Percentiles rank a stretch among this genome's conserved stretches.
phyloP scores from a whole-genome alignment of 352 stramenopile species.

The Discostella stelligera region DNA sequence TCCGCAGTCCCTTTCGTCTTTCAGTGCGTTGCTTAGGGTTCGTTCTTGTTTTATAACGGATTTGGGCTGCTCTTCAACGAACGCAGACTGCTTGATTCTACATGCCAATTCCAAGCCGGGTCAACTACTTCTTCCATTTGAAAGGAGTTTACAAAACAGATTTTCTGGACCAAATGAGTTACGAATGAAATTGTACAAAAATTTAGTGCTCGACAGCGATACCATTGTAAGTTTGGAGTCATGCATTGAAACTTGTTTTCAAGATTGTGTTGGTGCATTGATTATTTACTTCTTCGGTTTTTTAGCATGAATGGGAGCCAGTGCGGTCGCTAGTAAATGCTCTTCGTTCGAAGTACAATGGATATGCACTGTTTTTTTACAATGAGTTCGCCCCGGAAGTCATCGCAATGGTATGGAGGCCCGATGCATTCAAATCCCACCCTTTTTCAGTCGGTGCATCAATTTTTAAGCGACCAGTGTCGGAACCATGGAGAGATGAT shows the following conservation, averaged over 20 bases:
- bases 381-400: slow-evolving; percentile 74
- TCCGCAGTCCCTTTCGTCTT: slow-evolving; percentile 62
- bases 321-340: slow-evolving; percentile 54
- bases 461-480: slow-evolving; percentile 55
- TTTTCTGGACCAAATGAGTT: slow-evolving; percentile 64
- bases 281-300: not conserved
- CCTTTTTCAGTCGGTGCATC: slow-evolving; percentile 69
- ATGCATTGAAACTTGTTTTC: not conserved
- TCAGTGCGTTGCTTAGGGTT: slow-evolving; percentile 70
- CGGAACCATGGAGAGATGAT: slow-evolving; percentile 53
- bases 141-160: slow-evolving; percentile 52
- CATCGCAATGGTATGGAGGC: slow-evolving; percentile 74
- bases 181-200: slow-evolving; percentile 71
- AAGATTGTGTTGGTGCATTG: not conserved
- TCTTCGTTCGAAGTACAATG: slow-evolving; percentile 59
- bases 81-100: slow-evolving; percentile 19
- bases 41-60: slow-evolving; percentile 60
- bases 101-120: not conserved
- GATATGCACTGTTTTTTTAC: slow-evolving; percentile 76
- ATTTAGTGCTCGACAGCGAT: slow-evolving; percentile 48
- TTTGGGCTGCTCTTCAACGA: slow-evolving; percentile 60
- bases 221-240: slow-evolving; percentile 42
- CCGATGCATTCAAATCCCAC: slow-evolving; percentile 47
- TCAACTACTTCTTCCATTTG: slow-evolving; percentile 25
- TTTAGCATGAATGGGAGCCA: slow-evolving; percentile 58